A percentile compares a stretch with the other conserved stretches of the same genome.
phyloP scores from a whole-genome alignment of 2,329 filamentous ascomycete species.

The Neobulgaria alba region DNA sequence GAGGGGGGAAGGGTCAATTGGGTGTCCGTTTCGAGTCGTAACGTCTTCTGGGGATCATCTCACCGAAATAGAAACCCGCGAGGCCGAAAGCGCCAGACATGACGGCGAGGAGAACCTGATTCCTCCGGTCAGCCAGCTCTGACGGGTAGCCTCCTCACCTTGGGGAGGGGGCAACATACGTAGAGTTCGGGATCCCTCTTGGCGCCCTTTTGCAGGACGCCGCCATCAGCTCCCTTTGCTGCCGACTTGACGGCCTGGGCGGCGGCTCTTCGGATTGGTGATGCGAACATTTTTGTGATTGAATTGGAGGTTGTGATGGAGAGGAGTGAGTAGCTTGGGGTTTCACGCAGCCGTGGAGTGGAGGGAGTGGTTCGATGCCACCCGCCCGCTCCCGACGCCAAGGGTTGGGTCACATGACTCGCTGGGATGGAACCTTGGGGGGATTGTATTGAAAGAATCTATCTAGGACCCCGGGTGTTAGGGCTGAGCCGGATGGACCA shows the following conservation, averaged over 20 bases:
- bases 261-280: conserved; percentile 20
- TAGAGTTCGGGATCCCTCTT: conserved; percentile 68
- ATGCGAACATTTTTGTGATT: conserved; percentile 9
- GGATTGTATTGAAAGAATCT: too few species aligned
- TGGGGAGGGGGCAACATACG: conserved; percentile 39
- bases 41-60: conserved; percentile 7
- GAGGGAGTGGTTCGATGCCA: not conserved
- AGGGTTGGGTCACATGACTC: too few species aligned
- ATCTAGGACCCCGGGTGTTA: too few species aligned
- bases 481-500: too few species aligned
- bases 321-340: not conserved
- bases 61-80: conserved; percentile 83
- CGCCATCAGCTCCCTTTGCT: conserved; percentile 37
- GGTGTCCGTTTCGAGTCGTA: conserved; percentile 2
- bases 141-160: too few species aligned
- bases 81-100: conserved; percentile 84
- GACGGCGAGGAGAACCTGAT: conserved; percentile 78
- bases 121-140: conserved; percentile 6
- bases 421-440: too few species aligned
- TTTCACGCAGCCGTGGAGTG: too few species aligned
- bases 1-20: conserved; percentile 22
- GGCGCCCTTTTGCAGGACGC: conserved; percentile 49
- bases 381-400: not conserved
- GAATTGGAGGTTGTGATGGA: conserved; percentile 7
- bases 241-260: conserved; percentile 21